phyloP scores from a whole-genome alignment of 352 stramenopile genomes.

The Elongisporangium anandrum region DNA sequence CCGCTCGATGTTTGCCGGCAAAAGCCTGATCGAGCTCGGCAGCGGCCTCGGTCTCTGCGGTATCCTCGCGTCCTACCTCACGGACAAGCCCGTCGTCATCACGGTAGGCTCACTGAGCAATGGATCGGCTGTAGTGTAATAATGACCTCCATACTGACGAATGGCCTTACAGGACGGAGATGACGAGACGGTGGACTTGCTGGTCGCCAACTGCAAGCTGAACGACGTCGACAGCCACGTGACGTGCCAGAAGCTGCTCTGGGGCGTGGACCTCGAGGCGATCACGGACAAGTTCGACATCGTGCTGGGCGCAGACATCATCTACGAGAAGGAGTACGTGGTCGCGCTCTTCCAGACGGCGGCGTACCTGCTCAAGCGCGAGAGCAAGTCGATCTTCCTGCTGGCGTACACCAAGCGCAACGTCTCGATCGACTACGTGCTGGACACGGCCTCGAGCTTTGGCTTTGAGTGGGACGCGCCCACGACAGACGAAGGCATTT shows the following conservation, averaged over 20 bases:
- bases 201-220: slow-evolving; percentile 49
- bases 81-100: slow-evolving; percentile 45
- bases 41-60: slow-evolving; percentile 54
- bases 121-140: no score
- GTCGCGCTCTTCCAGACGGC: slow-evolving; percentile 49
- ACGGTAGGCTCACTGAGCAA: slow-evolving; percentile 25
- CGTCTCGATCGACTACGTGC: slow-evolving; percentile 60
- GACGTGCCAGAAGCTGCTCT: slow-evolving; percentile 43
- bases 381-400: slow-evolving; percentile 38
- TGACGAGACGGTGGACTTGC: slow-evolving; percentile 40
- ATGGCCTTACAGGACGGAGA: slow-evolving; percentile 31
- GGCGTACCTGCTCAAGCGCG: slow-evolving; percentile 31
- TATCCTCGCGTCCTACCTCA: slow-evolving; percentile 54
- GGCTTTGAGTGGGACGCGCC: slow-evolving; percentile 57
- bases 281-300: slow-evolving; percentile 47
- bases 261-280: slow-evolving; percentile 36
- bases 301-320: slow-evolving; percentile 54
- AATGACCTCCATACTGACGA: no score
- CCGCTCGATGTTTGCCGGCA: slow-evolving; percentile 22
- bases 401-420: slow-evolving; percentile 66
- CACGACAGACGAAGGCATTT: slow-evolving; percentile 50
- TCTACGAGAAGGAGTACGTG: slow-evolving; percentile 60
- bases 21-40: slow-evolving; percentile 44
- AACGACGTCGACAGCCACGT: slow-evolving; percentile 34
- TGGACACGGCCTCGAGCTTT: slow-evolving; percentile 44